These are phyloP conservation scores for Raphanus raphanistrum DNA, from an alignment of 345 rosid genomes.

Conservation along the genomic window DNA sequence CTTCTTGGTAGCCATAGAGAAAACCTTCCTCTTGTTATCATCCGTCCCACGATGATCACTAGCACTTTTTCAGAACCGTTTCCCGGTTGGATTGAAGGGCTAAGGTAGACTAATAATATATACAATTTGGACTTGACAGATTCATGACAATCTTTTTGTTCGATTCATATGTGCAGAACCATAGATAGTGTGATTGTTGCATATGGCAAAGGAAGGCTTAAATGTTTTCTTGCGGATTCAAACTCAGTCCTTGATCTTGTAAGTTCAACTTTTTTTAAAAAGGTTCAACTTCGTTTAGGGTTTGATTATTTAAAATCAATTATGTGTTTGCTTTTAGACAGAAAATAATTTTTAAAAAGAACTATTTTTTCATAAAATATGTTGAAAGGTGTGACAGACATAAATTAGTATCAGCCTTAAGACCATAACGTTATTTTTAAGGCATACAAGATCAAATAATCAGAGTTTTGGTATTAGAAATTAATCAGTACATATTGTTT, in stretches of 20 bases:
- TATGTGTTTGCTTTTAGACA: too few relatives aligned
- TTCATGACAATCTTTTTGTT: not conserved
- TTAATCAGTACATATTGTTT: not conserved
- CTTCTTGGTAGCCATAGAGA: conserved; percentile 50
- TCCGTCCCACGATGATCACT: conserved; percentile 64
- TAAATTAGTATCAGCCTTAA: too few relatives aligned
- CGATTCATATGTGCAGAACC: conserved; percentile 44
- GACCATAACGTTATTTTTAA: too few relatives aligned
- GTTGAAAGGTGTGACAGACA: too few relatives aligned
- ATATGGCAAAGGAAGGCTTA: conserved; percentile 54
- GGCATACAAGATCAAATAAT: not conserved
- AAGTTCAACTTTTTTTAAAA: conserved; percentile 16
- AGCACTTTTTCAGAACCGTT: conserved; percentile 74
- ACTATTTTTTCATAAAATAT: too few relatives aligned
- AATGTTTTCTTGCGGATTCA: conserved; percentile 43
- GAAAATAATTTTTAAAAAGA: too few relatives aligned
- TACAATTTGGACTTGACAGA: not conserved
- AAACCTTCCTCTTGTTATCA: conserved; percentile 50
- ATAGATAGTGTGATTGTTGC: conserved; percentile 50
- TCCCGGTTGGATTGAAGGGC: conserved; percentile 79
- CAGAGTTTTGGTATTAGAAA: not conserved
- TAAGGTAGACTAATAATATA: conserved; percentile 43
- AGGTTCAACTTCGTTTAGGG: conserved; percentile 10
- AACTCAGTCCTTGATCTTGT: conserved; percentile 49
- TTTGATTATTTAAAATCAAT: too few relatives aligned